Evolutionary conservation across 2,329 filamentous ascomycete species (phyloP), one percentile per base, ranked within the genome.

Genomic region (Diaporthe amygdali): DNA sequence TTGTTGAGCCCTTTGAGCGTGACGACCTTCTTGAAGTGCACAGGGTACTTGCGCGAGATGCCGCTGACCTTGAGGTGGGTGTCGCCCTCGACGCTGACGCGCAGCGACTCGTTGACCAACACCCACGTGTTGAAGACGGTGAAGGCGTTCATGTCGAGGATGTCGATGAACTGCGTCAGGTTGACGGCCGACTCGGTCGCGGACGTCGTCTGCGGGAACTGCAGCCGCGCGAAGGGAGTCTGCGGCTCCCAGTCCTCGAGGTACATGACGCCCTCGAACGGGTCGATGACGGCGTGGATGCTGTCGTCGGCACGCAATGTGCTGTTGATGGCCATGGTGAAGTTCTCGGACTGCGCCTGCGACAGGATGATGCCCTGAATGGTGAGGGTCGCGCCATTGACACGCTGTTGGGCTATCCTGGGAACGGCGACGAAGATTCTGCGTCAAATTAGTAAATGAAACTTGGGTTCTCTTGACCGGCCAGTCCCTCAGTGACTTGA

Each of bases 401-500:
- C 79, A 79, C 88, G 89, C 68, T 81, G 72, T 79, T 91, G 89
- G 41, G 87, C 87, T 71, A 90, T 87, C 75, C 84, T 86, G 69
- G 88, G 88, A 37, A 91, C 82, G 47, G 80, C 86, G 56, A 90
- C 87, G 67, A 89, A 85, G 77, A 91, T 84, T 76, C 88, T 90
- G 73, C 22, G 3, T 20, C 2, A 44, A 3, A 47, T 67, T 32
- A 52, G 63, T 54, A 30, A 37, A 47, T 32, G 34, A 17, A 20
- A 37, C 46, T 30, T 46, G 70, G 5, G 30, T 12, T 27, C 7
- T n/a, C 22, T 8, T 17, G 17, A 34, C 10, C 14, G 22, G 20
- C 30, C 30, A 25, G 17, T 39, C 25, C 5, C 67, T 27, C 55
- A 27, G 25, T 34, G 39, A 30, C 22, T 32, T 41, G 32, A 39